Conservation (phyloP, 1,284 basidiomycete genomes). For the Melampsora americana region DNA sequence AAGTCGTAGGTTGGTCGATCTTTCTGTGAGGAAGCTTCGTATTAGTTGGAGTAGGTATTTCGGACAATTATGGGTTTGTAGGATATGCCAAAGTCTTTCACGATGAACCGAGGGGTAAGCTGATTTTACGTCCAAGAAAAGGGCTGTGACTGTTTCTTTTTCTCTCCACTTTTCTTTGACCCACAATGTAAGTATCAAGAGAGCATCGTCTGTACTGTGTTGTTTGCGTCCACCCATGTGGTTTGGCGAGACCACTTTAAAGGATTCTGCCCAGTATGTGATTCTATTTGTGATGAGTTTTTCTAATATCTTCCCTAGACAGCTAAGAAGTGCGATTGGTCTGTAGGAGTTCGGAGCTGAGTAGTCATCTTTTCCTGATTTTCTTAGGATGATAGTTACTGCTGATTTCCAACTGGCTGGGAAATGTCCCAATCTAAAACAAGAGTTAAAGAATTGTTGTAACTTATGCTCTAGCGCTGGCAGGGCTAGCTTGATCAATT, state of each 20-base stretch:
- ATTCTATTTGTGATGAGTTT: not conserved
- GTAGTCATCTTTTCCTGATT: not conserved
- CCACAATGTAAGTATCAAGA: no score
- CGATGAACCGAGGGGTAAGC: constrained; percentile 18
- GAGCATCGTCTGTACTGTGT: no score
- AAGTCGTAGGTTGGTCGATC: constrained; percentile 4
- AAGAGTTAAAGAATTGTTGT: not conserved
- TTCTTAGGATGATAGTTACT: not conserved
- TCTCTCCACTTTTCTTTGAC: constrained; percentile 9
- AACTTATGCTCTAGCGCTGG: not conserved
- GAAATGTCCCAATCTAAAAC: not conserved
- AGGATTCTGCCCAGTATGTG: not conserved
- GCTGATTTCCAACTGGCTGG: not conserved
- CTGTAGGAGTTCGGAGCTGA: not conserved
- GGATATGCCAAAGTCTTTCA: not conserved
- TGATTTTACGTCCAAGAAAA: constrained; percentile 35
- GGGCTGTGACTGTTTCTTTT: not conserved
- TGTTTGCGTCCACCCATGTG: not conserved
- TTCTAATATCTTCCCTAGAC: no score
- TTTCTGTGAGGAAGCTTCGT: not conserved
- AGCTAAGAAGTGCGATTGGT: no score
- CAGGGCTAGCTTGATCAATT: not conserved
- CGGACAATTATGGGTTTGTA: constrained; percentile 2
- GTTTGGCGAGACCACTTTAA: not conserved
- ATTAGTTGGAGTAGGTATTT: not conserved